These are phyloP conservation scores for Boletus tylopilopsis DNA, from an alignment of 768 basidiomycete species.

Conservation along the genomic window DNA sequence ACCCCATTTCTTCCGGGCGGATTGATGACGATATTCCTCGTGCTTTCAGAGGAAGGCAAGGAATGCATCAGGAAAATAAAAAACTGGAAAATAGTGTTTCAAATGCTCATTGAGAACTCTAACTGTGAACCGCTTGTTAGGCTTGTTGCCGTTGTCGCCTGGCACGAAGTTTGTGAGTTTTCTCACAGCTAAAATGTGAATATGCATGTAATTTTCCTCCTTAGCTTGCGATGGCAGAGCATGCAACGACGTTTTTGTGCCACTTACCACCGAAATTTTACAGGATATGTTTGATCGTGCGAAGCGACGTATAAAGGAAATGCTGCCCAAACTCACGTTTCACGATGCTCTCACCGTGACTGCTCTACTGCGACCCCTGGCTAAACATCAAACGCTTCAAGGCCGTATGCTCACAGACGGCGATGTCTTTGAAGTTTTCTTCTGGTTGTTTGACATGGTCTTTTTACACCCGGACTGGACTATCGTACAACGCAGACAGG, in stretches of 20 bases:
- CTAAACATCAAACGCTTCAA: too few species aligned
- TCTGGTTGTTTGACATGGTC: constrained; percentile 15
- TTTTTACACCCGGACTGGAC: neutral
- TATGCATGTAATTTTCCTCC: neutral
- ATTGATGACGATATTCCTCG: neutral
- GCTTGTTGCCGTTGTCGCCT: constrained; percentile 21
- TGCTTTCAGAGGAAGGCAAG: constrained; percentile 16
- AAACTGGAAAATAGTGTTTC: too few species aligned
- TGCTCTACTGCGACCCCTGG: too few species aligned
- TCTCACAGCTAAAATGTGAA: neutral
- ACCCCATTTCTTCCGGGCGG: neutral
- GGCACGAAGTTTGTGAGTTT: constrained; percentile 18
- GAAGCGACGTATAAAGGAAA: constrained; percentile 7
- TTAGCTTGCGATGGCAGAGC: constrained; percentile 7
- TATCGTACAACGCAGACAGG: neutral
- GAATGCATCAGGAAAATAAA: constrained; percentile 17
- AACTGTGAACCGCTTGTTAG: constrained; percentile 15
- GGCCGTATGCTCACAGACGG: too few species aligned
- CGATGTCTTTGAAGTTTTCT: too few species aligned
- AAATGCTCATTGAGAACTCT: too few species aligned
- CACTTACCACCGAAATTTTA: neutral
- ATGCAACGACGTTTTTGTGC: neutral
- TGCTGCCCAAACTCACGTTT: too few species aligned
- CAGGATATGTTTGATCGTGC: constrained; percentile 11
- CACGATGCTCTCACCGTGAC: too few species aligned